Evolutionary conservation across 2,329 filamentous ascomycete species (phyloP).

Genomic region (Colletotrichum cordylinicola): DNA sequence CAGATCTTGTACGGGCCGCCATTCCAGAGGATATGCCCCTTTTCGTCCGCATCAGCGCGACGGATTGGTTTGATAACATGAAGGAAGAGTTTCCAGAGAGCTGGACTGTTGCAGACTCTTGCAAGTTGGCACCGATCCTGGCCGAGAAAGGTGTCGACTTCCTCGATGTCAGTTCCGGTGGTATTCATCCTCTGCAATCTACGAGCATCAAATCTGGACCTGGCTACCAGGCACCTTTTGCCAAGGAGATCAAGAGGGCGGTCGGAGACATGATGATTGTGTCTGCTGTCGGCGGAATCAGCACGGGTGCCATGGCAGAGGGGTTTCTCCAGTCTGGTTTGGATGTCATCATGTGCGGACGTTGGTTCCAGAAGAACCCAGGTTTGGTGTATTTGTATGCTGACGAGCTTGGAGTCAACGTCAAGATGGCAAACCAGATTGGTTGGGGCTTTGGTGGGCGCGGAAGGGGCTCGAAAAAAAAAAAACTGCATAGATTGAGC

Average conservation of each 20-base stretch:
- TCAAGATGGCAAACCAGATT: slow-evolving; percentile 58
- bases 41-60: slow-evolving; percentile 75
- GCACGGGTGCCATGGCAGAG: slow-evolving; percentile 48
- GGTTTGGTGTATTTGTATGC: slow-evolving; percentile 61
- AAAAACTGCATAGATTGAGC: background rate
- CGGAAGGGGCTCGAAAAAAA: slow-evolving; percentile 3
- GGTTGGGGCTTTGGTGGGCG: slow-evolving; percentile 59
- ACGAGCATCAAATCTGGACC: slow-evolving; percentile 60
- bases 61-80: slow-evolving; percentile 75
- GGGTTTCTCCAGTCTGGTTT: slow-evolving; percentile 49
- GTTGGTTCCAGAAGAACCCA: slow-evolving; percentile 65
- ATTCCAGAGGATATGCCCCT: slow-evolving; percentile 75
- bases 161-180: slow-evolving; percentile 74
- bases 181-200: slow-evolving; percentile 61
- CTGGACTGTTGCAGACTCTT: slow-evolving; percentile 72
- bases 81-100: slow-evolving; percentile 58
- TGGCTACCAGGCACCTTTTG: slow-evolving; percentile 75
- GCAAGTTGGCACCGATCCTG: slow-evolving; percentile 66
- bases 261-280: slow-evolving; percentile 64
- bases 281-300: slow-evolving; percentile 56
- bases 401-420: slow-evolving; percentile 53
- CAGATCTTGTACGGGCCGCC: slow-evolving; percentile 63
- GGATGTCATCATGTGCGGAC: slow-evolving; percentile 55
- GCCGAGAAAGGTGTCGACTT: slow-evolving; percentile 75
- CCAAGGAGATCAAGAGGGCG: slow-evolving; percentile 73